A percentile compares a stretch with the other conserved stretches of the same genome.
Conservation (phyloP, 176 grass and related monocot species). For the Metroxylon sagu region DNA sequence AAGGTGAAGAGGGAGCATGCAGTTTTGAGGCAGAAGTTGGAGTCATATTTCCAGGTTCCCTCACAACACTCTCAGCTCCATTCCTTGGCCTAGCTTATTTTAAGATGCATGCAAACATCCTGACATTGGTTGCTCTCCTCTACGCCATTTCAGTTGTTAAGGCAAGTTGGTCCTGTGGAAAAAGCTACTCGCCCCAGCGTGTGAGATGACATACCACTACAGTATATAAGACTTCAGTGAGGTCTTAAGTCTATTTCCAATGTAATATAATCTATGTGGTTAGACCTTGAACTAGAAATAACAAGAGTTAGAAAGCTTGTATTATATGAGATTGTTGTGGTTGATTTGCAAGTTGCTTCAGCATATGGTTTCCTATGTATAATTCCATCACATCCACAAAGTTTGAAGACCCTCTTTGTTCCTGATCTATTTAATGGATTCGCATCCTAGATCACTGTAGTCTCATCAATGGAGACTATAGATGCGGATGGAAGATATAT, state of each 20-base stretch:
- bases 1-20: conserved; percentile 86
- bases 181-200: conserved; percentile 46
- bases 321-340: too few relatives aligned
- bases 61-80: not conserved
- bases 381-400: too few relatives aligned
- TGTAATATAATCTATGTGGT: conserved; percentile 1
- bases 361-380: too few relatives aligned
- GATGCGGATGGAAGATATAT: too few relatives aligned
- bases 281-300: not conserved
- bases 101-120: not conserved
- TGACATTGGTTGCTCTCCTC: not conserved
- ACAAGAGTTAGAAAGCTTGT: not conserved
- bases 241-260: not conserved
- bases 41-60: conserved; percentile 92
- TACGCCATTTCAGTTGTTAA: conserved; percentile 36
- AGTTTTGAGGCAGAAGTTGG: conserved; percentile 70
- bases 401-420: too few relatives aligned
- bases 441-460: too few relatives aligned
- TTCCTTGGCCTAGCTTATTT: not conserved
- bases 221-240: not conserved
- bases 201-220: conserved; percentile 17
- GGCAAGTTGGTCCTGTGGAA: conserved; percentile 64
- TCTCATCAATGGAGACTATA: too few relatives aligned
- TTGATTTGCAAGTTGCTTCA: too few relatives aligned
- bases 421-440: too few relatives aligned